A percentile compares a stretch with the other conserved stretches of the same genome.
phyloP scores from a whole-genome alignment of 441 rosid species.

The Flueggea neowawraea region DNA sequence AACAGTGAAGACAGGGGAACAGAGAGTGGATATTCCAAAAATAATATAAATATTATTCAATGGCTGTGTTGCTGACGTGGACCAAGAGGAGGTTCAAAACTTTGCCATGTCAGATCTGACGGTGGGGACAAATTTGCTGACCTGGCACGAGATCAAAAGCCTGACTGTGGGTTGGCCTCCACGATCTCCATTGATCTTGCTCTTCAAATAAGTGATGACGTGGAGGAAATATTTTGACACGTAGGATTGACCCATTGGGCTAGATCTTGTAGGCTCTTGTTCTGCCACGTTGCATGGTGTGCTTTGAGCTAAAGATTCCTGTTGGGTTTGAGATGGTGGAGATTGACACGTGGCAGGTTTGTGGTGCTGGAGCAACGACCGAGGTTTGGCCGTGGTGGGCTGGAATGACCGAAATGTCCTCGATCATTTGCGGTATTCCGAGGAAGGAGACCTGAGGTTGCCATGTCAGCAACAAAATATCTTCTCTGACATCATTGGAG shows the following conservation, averaged over 20 bases:
- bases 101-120: conserved; percentile 2
- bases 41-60: conserved; percentile 3
- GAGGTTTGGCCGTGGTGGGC: neutral
- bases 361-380: neutral
- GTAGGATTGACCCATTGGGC: neutral
- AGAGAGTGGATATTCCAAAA: no score
- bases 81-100: conserved; percentile 11
- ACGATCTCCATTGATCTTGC: conserved; percentile 14
- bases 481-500: neutral
- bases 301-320: conserved; percentile 24
- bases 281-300: conserved; percentile 21
- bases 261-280: neutral
- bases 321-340: neutral
- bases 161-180: conserved; percentile 1
- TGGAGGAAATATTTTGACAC: neutral
- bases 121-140: neutral
- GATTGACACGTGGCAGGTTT: neutral
- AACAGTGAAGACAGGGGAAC: neutral
- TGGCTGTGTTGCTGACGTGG: conserved; percentile 15
- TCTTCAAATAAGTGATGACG: neutral
- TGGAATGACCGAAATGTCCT: neutral
- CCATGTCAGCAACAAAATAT: conserved; percentile 1
- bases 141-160: conserved; percentile 32
- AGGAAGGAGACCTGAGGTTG: neutral
- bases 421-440: neutral